Conservation (phyloP, 805 yeast species). For the Helenozyma rhizophorensis region DNA sequence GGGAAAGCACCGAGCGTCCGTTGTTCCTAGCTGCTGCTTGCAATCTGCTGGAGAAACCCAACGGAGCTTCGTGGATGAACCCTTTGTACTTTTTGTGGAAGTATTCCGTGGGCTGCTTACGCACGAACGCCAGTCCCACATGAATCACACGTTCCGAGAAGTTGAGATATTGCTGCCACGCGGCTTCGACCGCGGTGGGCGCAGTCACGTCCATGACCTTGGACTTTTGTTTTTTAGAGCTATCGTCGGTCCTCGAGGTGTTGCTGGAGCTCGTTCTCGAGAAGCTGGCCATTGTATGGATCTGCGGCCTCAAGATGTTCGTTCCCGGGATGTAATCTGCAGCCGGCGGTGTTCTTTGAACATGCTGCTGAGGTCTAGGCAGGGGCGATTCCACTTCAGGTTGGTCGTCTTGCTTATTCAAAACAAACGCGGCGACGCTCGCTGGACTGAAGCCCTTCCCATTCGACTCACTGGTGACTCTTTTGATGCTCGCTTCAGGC, state of each 20-base stretch:
- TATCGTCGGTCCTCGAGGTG: conserved; percentile 11
- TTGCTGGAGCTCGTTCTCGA: conserved; percentile 13
- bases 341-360: conserved; percentile 25
- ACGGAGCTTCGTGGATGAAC: conserved; percentile 53
- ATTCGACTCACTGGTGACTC: conserved; percentile 1
- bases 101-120: conserved; percentile 39
- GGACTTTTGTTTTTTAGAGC: conserved; percentile 18
- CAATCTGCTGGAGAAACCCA: conserved; percentile 33
- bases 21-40: conserved; percentile 16
- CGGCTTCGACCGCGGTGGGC: conserved; percentile 49
- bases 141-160: conserved; percentile 52
- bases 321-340: conserved; percentile 59
- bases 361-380: conserved; percentile 11
- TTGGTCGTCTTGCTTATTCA: conserved; percentile 20
- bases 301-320: conserved; percentile 49
- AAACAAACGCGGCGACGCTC: conserved; percentile 38
- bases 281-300: conserved; percentile 32
- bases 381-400: conserved; percentile 1
- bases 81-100: conserved; percentile 60
- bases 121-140: conserved; percentile 26
- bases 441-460: conserved; percentile 28
- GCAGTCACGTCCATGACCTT: conserved; percentile 40
- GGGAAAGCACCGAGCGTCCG: conserved; percentile 28
- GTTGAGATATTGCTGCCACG: conserved; percentile 55
- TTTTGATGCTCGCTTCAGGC: conserved; percentile 1